Evolutionary conservation across 176 grass and related monocot species (phyloP), one percentile per base, ranked within the genome.

Genomic region (Hyparrhenia diplandra): DNA sequence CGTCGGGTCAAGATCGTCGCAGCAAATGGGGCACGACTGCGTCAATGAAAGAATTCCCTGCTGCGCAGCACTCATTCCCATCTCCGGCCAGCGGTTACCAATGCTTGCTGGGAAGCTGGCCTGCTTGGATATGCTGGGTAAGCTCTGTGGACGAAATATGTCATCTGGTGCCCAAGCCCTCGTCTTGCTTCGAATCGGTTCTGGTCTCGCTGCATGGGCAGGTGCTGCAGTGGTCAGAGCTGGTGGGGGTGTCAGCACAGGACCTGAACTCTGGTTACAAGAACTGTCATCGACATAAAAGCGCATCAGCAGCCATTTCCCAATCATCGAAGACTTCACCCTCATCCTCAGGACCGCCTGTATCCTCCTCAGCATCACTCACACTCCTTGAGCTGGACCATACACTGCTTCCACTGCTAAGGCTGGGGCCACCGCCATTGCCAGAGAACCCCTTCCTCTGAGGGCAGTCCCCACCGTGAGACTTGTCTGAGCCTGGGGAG

Each of bases 141-240:
- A 87, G 87, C 86, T 89, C 76, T 93, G 96, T 17, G 96, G 96
- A 18, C 96, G 96, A 52, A 89, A 91, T 3, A 35, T 21, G 83
- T 99, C 96, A 47, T 93, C 96, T 31, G 92, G 90, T 63, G 68
- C 86, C 96, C 96, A 99, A 64, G 96, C 96, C 82, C 79, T 91
- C 36, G 89, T 54, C 4, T 77, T 85, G 24, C 82, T 87, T 24
- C 20, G 82, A 67, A 80, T 87, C 0, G 77, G 79, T 41, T 91
- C 90, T 7, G 84, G 75, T 29, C 67, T 89, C 14, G 47, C 52
- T 57, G 73, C 46, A 83, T 75, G 61, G 9, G 58, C 58, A 85
- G 29, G 67, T 40, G 74, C 46, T 30, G 28, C 34, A 31, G 60
- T 74, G 24, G 57, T 39, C 17, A 14, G 62, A 63, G 66, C 43